Conservation (phyloP, 2,329 filamentous ascomycete genomes). For the Neurospora sp. region DNA sequence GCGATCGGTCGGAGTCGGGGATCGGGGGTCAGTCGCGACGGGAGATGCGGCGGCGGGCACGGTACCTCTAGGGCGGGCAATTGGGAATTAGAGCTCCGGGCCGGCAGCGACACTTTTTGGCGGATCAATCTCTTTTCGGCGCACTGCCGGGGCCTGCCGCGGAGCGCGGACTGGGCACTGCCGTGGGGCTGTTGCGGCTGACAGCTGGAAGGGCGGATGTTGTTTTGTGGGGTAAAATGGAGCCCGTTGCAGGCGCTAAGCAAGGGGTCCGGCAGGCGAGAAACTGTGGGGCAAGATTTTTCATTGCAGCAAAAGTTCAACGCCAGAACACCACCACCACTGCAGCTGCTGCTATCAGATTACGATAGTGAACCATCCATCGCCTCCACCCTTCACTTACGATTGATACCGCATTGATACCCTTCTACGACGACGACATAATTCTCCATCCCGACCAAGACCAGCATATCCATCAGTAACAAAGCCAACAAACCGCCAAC, state of each 20-base stretch:
- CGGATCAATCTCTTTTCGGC: conserved; percentile 10
- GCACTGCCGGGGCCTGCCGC: neutral
- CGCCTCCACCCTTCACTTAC: neutral
- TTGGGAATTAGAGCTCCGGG: neutral
- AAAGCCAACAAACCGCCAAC: conserved; percentile 18
- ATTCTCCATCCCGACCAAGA: neutral
- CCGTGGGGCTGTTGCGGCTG: conserved; percentile 1
- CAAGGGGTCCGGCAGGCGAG: neutral
- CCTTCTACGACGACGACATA: neutral
- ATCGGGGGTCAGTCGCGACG: neutral
- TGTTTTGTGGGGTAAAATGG: conserved; percentile 8
- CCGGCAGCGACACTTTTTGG: conserved; percentile 9
- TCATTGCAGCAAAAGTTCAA: neutral
- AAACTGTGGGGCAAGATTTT: conserved; percentile 2
- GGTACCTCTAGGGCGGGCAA: neutral
- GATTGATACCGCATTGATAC: neutral
- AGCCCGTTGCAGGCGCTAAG: neutral
- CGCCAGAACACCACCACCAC: neutral
- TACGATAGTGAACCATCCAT: neutral
- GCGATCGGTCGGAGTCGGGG: neutral
- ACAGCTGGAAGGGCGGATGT: neutral
- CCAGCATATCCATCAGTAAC: neutral
- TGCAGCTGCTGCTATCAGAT: neutral
- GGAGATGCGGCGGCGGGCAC: neutral
- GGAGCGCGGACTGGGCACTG: too few relatives aligned